These are phyloP conservation scores for Acacia concinna DNA, from an alignment of 331 rosid species.

Conservation along the genomic window DNA sequence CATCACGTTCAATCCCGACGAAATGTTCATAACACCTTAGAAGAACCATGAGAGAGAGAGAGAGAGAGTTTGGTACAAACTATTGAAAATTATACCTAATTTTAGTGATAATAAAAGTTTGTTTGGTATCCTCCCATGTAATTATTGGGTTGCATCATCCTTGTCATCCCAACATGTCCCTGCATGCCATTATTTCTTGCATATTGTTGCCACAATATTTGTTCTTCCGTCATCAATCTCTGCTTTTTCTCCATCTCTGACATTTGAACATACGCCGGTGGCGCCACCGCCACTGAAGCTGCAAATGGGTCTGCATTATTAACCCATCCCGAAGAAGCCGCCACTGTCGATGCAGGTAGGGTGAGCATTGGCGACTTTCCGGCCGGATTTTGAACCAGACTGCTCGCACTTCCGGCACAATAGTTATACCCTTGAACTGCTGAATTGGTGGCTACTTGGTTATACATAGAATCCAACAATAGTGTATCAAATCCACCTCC, in stretches of 20 bases:
- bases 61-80: not conserved
- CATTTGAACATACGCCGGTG: slow-evolving; percentile 90
- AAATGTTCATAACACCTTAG: not conserved
- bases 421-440: slow-evolving; percentile 44
- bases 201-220: slow-evolving; percentile 86
- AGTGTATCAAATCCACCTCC: slow-evolving; percentile 76
- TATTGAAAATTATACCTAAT: slow-evolving; percentile 2
- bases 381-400: slow-evolving; percentile 70
- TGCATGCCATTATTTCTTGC: slow-evolving; percentile 66
- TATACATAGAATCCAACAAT: slow-evolving; percentile 80
- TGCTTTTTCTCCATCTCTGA: slow-evolving; percentile 90
- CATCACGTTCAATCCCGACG: not conserved
- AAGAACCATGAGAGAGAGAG: not conserved
- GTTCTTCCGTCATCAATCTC: slow-evolving; percentile 69
- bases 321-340: slow-evolving; percentile 20
- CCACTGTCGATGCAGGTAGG: slow-evolving; percentile 64
- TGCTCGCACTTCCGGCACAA: slow-evolving; percentile 83
- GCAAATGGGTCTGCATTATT: slow-evolving; percentile 67
- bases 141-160: slow-evolving; percentile 37
- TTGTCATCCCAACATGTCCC: slow-evolving; percentile 49
- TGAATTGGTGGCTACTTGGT: slow-evolving; percentile 40
- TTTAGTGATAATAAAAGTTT: slow-evolving; percentile 41
- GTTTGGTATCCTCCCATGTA: slow-evolving; percentile 60
- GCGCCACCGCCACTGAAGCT: slow-evolving; percentile 70
- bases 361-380: slow-evolving; percentile 76